phyloP scores from a whole-genome alignment of 441 rosid species.

The Dalechampia spathulata region DNA sequence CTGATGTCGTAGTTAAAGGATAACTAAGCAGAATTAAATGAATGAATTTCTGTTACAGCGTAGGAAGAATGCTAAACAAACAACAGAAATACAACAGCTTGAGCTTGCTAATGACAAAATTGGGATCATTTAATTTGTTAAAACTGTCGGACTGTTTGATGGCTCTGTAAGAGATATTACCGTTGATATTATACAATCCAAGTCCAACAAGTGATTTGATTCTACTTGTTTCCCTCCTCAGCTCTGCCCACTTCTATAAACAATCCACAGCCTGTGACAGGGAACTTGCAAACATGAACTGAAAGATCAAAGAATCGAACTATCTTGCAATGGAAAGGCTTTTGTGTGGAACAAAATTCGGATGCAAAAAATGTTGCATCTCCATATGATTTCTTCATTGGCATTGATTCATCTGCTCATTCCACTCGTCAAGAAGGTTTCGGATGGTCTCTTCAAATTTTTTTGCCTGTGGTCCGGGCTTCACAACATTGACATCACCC shows the following conservation, averaged over 20 bases:
- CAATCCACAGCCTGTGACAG: conserved; percentile 3
- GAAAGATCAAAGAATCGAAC: conserved; percentile 24
- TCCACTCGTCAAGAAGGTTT: conserved; percentile 61
- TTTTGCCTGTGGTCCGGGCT: conserved; percentile 63
- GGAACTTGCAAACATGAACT: conserved; percentile 27
- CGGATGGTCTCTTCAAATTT: conserved; percentile 55
- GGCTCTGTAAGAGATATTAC: conserved; percentile 7
- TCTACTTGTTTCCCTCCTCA: conserved; percentile 6
- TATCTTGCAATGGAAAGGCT: conserved; percentile 7
- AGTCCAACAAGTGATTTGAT: conserved; percentile 1
- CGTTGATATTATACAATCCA: not conserved
- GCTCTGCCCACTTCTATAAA: conserved; percentile 11
- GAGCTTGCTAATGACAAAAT: no score
- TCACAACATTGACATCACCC: conserved; percentile 69
- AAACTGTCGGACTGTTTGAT: not conserved
- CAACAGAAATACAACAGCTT: conserved; percentile 18
- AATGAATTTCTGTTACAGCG: conserved; percentile 15
- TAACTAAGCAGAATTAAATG: conserved; percentile 13
- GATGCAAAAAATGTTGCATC: conserved; percentile 21
- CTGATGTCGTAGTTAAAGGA: no score
- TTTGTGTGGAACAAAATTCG: conserved; percentile 17
- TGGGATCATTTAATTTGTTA: conserved; percentile 13
- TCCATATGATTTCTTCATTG: conserved; percentile 36
- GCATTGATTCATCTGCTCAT: conserved; percentile 61
- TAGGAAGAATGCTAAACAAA: not conserved